Percentiles rank a stretch among this genome's conserved stretches.
Conservation (phyloP, 2,329 filamentous ascomycete species). For the Colletotrichum zoysiae region DNA sequence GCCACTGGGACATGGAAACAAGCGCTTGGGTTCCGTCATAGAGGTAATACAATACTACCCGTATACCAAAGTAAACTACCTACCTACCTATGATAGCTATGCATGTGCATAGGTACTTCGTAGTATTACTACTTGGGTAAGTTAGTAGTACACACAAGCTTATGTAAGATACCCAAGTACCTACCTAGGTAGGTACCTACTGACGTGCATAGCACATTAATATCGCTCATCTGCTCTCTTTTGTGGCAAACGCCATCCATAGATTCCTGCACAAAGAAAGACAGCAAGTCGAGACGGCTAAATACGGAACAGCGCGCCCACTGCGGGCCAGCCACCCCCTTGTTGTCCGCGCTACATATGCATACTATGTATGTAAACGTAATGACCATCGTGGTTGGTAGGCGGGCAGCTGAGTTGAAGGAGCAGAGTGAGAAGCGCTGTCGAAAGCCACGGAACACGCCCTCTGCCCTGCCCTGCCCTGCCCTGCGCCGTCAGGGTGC, state of each 20-base stretch:
- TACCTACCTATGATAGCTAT: too few species aligned
- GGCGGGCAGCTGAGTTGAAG: neutral
- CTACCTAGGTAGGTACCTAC: too few species aligned
- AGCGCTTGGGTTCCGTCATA: slow-evolving; percentile 12
- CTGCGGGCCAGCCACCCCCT: too few species aligned
- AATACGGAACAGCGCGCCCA: slow-evolving; percentile 17
- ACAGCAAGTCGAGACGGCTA: neutral
- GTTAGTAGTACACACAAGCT: neutral
- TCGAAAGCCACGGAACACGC: neutral
- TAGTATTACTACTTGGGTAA: too few species aligned
- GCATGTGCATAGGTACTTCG: too few species aligned
- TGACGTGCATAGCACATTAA: neutral
- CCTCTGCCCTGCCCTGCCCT: too few species aligned
- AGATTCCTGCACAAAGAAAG: slow-evolving; percentile 30
- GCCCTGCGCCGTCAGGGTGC: slow-evolving; percentile 19
- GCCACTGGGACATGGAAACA: slow-evolving; percentile 29
- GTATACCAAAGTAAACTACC: too few species aligned
- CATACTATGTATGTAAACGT: too few species aligned
- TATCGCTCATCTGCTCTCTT: slow-evolving; percentile 3
- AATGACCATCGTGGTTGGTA: neutral
- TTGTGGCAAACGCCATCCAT: slow-evolving; percentile 12
- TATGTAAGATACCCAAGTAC: neutral
- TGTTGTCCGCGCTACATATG: too few species aligned
- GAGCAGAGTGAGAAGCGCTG: neutral
- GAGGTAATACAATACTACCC: too few species aligned